Evolutionary conservation across 495 filamentous ascomycete species (phyloP), one percentile per base, ranked within the genome.

Genomic region (Bryoglossum gracile): DNA sequence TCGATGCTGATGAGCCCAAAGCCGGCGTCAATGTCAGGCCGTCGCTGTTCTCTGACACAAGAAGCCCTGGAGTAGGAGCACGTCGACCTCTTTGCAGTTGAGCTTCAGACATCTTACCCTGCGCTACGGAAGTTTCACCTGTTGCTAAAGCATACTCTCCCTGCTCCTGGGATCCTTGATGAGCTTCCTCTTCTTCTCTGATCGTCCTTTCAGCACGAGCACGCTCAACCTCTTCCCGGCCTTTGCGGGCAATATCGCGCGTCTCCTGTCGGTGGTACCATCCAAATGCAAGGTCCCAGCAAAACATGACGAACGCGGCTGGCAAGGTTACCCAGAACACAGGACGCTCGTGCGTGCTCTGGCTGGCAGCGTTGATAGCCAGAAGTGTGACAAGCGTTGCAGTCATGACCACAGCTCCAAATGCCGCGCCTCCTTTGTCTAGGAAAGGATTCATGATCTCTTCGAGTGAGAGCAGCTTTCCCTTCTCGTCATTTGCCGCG

Each of bases 381-480:
- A 84, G 66, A 3, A 56, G 24, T 10, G 53, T 56, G 26, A 56
- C 22, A 16, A 84, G 68, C 0, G 79, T 81, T 0, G 70, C 67
- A 4, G 78, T 68, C 78, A 84, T 83, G 46, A 84, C 68, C 26
- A 76, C 34, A 2, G 67, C 75, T 16, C 79, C 80, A 41, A 83
- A 81, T 0, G 65, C 65, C 1, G 81, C 81, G 23, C 81, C 74
- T 9, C 63, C 58, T 58, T 79, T 82, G 57, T 84, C 81, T 10
- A 84, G 51, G 55, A 80, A 84, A 1, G 81, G 81, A 50, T 84
- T 83, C 76, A 84, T 77, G 59, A 84, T 81, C 57, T 83, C 80
- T 58, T 82, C 80, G 0, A 84, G 67, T 0, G 77, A 78, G 8
- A 81, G 59, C 1, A 71, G 57, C 43, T 77, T 71, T n/a, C 62